These are phyloP conservation scores for Graphiopsis chlorocephala DNA, from an alignment of 2,329 filamentous ascomycete species.

Conservation along the genomic window DNA sequence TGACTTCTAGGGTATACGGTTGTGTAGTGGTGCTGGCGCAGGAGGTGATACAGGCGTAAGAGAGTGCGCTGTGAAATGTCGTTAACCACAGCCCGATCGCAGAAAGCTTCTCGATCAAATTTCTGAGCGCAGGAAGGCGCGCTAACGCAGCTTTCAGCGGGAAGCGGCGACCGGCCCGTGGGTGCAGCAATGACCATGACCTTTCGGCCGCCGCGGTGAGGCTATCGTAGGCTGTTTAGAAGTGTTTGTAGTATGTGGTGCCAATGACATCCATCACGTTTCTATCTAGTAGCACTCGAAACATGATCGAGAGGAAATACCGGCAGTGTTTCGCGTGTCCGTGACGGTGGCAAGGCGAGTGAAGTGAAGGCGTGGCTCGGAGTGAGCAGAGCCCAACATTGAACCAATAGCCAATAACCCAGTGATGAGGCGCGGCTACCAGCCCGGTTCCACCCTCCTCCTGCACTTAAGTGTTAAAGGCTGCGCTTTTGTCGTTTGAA, in stretches of 20 bases:
- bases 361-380: background rate
- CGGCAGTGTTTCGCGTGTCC: background rate
- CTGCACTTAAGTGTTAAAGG: conserved; percentile 8
- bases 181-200: background rate
- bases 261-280: background rate
- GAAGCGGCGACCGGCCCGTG: conserved; percentile 3
- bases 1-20: conserved; percentile 5
- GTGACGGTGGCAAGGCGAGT: background rate
- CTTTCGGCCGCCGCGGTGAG: background rate
- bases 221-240: background rate
- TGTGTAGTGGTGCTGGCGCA: conserved; percentile 9
- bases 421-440: conserved; percentile 1
- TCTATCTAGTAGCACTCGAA: conserved; percentile 1
- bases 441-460: conserved; percentile 1
- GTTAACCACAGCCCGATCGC: conserved; percentile 16
- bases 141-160: conserved; percentile 13
- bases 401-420: background rate
- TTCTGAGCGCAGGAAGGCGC: conserved; percentile 11
- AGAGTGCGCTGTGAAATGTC: conserved; percentile 15
- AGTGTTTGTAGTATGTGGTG: background rate
- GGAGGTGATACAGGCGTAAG: conserved; percentile 2
- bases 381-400: background rate
- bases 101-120: conserved; percentile 16
- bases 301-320: background rate
- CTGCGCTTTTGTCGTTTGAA: background rate